phyloP scores from a whole-genome alignment of 2,329 filamentous ascomycete genomes.

The Arthroderma sp. region DNA sequence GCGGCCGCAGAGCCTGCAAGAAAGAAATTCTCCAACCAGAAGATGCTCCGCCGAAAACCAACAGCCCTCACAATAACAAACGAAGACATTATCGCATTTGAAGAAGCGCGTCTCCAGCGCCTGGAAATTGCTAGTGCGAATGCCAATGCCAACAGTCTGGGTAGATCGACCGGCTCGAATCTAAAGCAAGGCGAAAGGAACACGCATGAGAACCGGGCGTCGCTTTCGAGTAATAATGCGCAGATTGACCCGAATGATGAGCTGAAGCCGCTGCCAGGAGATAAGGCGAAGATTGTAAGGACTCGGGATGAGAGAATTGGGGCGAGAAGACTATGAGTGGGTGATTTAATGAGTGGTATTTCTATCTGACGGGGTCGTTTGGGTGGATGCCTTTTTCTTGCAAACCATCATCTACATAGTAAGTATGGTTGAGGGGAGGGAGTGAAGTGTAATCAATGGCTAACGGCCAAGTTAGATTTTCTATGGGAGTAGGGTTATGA shows the following conservation, averaged over 20 bases:
- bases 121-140: slow-evolving; percentile 9
- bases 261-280: slow-evolving; percentile 36
- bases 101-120: slow-evolving; percentile 26
- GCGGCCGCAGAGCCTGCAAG: too few relatives aligned
- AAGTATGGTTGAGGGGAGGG: too few relatives aligned
- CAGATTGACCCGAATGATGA: slow-evolving; percentile 36
- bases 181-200: not conserved
- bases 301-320: slow-evolving; percentile 35
- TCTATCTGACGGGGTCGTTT: not conserved
- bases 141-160: slow-evolving; percentile 11
- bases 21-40: slow-evolving; percentile 1
- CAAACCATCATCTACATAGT: too few relatives aligned
- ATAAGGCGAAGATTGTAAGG: slow-evolving; percentile 35
- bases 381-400: too few relatives aligned
- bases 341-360: not conserved
- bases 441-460: too few relatives aligned
- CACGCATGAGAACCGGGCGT: not conserved
- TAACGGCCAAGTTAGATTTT: too few relatives aligned
- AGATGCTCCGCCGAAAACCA: slow-evolving; percentile 39
- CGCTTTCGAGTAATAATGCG: slow-evolving; percentile 12
- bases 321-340: slow-evolving; percentile 10
- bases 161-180: not conserved
- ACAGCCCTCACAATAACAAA: slow-evolving; percentile 38
- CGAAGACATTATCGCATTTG: slow-evolving; percentile 36
- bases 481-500: too few relatives aligned